phyloP scores from a whole-genome alignment of 2,329 filamentous ascomycete genomes.

The Stenocarpella maydis region DNA sequence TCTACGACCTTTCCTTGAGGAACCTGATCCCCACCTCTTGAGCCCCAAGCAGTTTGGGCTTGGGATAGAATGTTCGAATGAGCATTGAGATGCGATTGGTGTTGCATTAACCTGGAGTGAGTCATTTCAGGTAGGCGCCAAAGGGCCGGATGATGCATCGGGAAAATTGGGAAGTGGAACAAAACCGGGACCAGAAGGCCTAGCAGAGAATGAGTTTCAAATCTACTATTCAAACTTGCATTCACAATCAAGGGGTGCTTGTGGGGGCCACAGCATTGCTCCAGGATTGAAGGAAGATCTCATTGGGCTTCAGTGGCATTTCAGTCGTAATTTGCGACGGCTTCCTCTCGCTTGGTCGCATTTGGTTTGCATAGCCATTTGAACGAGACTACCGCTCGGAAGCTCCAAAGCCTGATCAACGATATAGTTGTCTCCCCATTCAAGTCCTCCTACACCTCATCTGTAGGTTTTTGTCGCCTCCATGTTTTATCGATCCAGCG shows the following conservation, averaged over 20 bases:
- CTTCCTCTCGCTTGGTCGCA: too few species aligned
- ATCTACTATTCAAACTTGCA: not conserved
- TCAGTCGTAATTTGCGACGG: too few species aligned
- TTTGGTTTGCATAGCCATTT: too few species aligned
- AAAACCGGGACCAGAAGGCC: not conserved
- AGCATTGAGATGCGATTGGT: not conserved
- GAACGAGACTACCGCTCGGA: too few species aligned
- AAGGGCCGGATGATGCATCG: not conserved
- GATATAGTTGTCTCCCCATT: not conserved
- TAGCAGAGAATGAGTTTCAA: not conserved
- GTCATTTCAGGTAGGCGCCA: not conserved
- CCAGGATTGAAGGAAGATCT: too few species aligned
- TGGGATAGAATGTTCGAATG: not conserved
- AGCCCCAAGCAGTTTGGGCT: not conserved
- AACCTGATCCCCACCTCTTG: constrained; percentile 71
- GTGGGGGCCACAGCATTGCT: too few species aligned
- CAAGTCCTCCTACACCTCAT: not conserved
- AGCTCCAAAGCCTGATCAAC: too few species aligned
- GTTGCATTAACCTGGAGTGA: not conserved
- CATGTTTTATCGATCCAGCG: not conserved
- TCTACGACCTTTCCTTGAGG: constrained; percentile 91
- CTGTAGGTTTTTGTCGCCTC: not conserved
- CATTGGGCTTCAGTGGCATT: not conserved
- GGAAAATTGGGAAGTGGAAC: too few species aligned
- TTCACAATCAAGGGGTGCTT: too few species aligned